Evolutionary conservation across 2,329 filamentous ascomycete species (phyloP), one percentile per base, ranked within the genome.

Genomic region (Trichoderma pleuroti): DNA sequence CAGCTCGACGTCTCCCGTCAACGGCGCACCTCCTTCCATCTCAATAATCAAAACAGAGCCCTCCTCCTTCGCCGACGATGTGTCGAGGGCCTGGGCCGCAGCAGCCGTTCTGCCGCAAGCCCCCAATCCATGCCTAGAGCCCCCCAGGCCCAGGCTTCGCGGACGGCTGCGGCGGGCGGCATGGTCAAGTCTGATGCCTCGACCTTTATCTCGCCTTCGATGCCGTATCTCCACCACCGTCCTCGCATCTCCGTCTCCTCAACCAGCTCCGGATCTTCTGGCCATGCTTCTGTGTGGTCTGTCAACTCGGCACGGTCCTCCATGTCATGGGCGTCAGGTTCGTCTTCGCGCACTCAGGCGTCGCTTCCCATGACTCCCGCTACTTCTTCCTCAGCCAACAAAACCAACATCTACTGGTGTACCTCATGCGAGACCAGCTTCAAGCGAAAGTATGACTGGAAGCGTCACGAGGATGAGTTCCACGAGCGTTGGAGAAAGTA

Each of bases 381-480:
- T n/a, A 79, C 79, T 24, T 75, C 79, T 24, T 75, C 75, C 70
- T 76, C 73, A 46, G 74, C 76, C 65, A 79, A 75, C 69, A 80
- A 81, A 75, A 81, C 81, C 60, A 85, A 86, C 72, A 84, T 86
- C 32, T 87, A 87, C 77, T 87, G 85, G 85, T 87, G 85, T 75
- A 87, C 85, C 5, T 86, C 84, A 21, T 87, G 84, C 78, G 88
- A 91, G 77, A 90, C 89, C 62, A 89, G 87, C 59, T 89, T 91
- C 76, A 89, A 89, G 81, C 85, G 88, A 73, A 91, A 91, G 77
- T 89, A 90, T 73, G 88, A 91, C 78, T 92, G 87, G 90, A 90
- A 90, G 78, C 85, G 88, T 36, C 90, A 92, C 78, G 88, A 91
- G 77, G 89, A 91, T 75, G 88, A 90, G 78, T 90, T 91, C 76